Percentiles rank a stretch among this genome's conserved stretches.
phyloP scores from a whole-genome alignment of 148 eudicot genomes.

The Rhododendron vialii region DNA sequence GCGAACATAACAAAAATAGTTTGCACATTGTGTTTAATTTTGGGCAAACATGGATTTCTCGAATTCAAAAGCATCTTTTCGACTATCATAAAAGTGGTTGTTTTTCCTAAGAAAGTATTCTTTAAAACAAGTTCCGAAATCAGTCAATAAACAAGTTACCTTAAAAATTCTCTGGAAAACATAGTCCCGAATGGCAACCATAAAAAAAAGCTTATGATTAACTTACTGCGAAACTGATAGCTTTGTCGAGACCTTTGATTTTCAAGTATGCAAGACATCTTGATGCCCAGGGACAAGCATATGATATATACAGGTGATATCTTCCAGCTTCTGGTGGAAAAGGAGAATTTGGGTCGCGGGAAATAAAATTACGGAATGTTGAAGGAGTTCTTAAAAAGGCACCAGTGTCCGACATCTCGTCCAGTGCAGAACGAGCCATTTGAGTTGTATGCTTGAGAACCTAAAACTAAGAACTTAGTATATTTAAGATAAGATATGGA shows the following conservation, averaged over 20 bases:
- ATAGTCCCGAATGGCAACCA: background rate
- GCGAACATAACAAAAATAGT: background rate
- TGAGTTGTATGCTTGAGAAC: slow-evolving; percentile 21
- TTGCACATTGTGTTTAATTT: background rate
- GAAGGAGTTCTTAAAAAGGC: slow-evolving; percentile 70
- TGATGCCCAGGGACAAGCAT: slow-evolving; percentile 95
- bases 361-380: slow-evolving; percentile 64
- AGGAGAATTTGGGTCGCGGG: slow-evolving; percentile 61
- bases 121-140: background rate
- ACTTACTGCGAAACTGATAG: slow-evolving; percentile 66
- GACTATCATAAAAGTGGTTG: background rate
- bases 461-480: background rate
- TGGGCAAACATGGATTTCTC: background rate
- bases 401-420: slow-evolving; percentile 66
- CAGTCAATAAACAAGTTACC: background rate
- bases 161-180: background rate
- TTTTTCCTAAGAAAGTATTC: background rate
- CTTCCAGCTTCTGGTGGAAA: slow-evolving; percentile 78
- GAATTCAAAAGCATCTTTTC: background rate
- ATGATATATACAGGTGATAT: slow-evolving; percentile 85
- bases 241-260: slow-evolving; percentile 80
- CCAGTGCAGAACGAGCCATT: slow-evolving; percentile 76
- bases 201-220: background rate
- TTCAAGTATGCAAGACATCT: slow-evolving; percentile 72
- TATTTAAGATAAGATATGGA: background rate